Base-by-base conservation (phyloP, 306 rosid genomes). In the Quercus bicolor region DNA sequence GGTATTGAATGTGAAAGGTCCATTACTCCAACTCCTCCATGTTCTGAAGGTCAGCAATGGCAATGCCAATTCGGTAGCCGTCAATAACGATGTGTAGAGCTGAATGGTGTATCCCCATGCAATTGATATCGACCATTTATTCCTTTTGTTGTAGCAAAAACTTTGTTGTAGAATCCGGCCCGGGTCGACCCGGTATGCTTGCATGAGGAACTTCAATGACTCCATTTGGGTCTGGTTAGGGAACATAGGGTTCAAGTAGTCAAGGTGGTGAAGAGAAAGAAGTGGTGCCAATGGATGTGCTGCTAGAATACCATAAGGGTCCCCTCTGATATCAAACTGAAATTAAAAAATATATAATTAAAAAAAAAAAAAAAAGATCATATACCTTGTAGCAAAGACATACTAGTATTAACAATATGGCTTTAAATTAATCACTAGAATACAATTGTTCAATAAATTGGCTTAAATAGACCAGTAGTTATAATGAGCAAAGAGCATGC, bases 61-160 rank as follows among this genome's bases (percentile, higher is more conserved):
- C 66, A 48, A 82, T 86, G 85, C 86, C 84, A 96, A 81, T 26
- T 87, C 90, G 21, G 74, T 75, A 62, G 96, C 81, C 1, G 87
- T 52, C 78, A 89, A 76, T 87, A 91, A 18, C n/a, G 80, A 79
- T 23, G 86, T 75, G 76, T 89, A 89, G 56, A 96, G 74, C 89
- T 91, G 99, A 65, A 96, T 53, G 5, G 96, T 82, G 86, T 93
- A 93, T 33, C 99, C 99, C 99, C 99, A 93, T 1, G 99, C 80
- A 37, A 93, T 77, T 31, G 98, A 93, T 57, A 96, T 45, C 1
- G 99, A 88, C 99, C 98, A 90, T 76, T 75, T 62, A 4, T 80
- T 89, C 71, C 31, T 76, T 12, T 29, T 85, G 70, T 93, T 91
- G 68, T 89, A 91, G 86, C 96, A 96, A 34, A 93, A 29, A 23